Conservation (phyloP, 169 alveolate genomes). For the Plasmodium vivax region DNA sequence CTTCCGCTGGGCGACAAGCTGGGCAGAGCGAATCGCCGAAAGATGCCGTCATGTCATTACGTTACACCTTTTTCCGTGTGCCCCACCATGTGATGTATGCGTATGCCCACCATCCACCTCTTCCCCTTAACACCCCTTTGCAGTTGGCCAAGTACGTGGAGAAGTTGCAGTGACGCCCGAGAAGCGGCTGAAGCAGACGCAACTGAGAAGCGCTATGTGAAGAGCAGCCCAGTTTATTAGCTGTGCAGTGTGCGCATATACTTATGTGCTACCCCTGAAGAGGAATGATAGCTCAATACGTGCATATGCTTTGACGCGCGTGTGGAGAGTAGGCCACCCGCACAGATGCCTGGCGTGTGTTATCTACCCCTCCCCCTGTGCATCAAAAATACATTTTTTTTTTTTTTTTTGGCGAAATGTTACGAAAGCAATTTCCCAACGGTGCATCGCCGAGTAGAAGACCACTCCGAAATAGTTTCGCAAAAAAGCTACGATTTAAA, state of each 20-base stretch:
- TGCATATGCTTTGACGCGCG: not conserved
- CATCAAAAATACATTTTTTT: not conserved
- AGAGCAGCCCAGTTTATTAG: not conserved
- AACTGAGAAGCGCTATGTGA: not conserved
- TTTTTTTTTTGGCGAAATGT: not conserved
- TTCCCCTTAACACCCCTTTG: not conserved
- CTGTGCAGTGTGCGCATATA: not conserved
- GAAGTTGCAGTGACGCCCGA: slow-evolving; percentile 24
- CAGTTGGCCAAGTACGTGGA: slow-evolving; percentile 65
- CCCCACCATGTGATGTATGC: not conserved
- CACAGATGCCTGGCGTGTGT: not conserved
- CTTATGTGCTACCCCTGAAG: not conserved
- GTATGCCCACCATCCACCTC: not conserved
- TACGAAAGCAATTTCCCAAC: not conserved
- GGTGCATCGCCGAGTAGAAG: not conserved
- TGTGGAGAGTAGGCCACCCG: not conserved
- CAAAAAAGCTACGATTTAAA: not conserved
- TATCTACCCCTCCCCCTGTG: not conserved
- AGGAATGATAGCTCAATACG: not conserved
- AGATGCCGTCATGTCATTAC: too few relatives aligned
- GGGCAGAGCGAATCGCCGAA: not conserved
- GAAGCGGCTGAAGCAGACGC: not conserved
- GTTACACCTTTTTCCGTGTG: not conserved
- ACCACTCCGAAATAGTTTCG: not conserved
- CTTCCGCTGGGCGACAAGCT: too few relatives aligned